Evolutionary conservation across 1,139 yeast species (phyloP), one percentile per base, ranked within the genome.

Genomic region (Blastobotrys elegans): DNA sequence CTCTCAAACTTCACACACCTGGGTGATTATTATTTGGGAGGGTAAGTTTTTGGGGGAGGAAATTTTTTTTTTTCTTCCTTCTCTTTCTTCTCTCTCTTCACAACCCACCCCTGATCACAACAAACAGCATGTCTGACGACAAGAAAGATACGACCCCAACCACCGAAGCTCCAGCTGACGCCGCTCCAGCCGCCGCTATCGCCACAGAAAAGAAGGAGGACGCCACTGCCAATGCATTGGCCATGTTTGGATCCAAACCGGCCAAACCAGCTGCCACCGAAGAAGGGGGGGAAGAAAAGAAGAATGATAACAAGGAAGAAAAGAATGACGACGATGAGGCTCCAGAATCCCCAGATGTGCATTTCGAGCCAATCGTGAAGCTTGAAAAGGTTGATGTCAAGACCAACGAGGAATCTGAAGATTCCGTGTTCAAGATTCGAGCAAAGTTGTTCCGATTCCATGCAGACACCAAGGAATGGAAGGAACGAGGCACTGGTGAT

Each of bases 401-500:
- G 75, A 90, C 97, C 61, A 87, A 89, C 71, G 98, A 92, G 73
- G 98, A 92, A 72, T 79, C 89, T 55, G 98, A 92, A 74, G 95
- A 88, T 53, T 90, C 84, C 27, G 69, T 85, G 57, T 85, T 74
- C 74, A 92, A 92, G 65, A 66, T 68, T 49, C 72, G 98, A 67
- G 97, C 99, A 59, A 94, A 92, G 73, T 77, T 92, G 66, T 92
- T 92, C 77, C 84, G 89, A 71, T 92, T 84, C 75, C 86, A 84
- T 64, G 76, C 75, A 53, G 79, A 74, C 37, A 56, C 71, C 43
- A 86, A 87, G 65, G 98, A 92, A 73, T 92, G 99, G 98, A 92
- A 94, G 71, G 99, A 94, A 76, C 86, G 98, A 75, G 98, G 98
- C 59, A 89, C 97, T 40, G 99, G 98, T 62, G 98, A 92, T 65